A percentile compares a stretch with the other conserved stretches of the same genome.
These are phyloP conservation scores for Mycena metata DNA, from an alignment of 768 basidiomycete species.

Conservation along the genomic window DNA sequence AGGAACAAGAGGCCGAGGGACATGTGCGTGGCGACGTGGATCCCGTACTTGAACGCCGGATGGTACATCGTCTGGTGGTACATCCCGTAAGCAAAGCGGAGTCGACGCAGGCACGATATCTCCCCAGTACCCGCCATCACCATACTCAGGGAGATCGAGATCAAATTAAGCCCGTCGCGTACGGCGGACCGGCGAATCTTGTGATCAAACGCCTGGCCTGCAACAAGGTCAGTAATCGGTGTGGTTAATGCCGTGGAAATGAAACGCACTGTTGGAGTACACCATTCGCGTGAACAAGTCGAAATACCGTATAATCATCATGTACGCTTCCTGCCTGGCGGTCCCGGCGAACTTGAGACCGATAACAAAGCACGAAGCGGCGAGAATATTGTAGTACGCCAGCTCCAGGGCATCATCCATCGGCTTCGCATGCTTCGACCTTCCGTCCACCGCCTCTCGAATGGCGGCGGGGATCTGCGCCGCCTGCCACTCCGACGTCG, in stretches of 20 bases:
- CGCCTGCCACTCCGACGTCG: slow-evolving; percentile 80
- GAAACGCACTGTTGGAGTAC: slow-evolving; percentile 72
- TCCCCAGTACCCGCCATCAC: slow-evolving; percentile 99
- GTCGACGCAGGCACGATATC: slow-evolving; percentile 86
- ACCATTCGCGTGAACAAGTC: slow-evolving; percentile 83
- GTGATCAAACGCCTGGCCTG: slow-evolving; percentile 86
- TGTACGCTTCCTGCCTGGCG: slow-evolving; percentile 90
- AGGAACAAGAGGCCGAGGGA: slow-evolving; percentile 93
- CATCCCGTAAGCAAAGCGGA: slow-evolving; percentile 93
- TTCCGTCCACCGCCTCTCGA: slow-evolving; percentile 67
- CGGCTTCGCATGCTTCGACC: slow-evolving; percentile 58
- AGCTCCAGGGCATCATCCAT: slow-evolving; percentile 84
- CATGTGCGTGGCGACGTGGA: slow-evolving; percentile 91
- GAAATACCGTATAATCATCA: slow-evolving; percentile 83
- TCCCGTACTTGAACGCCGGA: slow-evolving; percentile 84
- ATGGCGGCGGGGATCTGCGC: slow-evolving; percentile 80
- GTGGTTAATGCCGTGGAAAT: slow-evolving; percentile 4
- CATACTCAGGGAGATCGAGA: slow-evolving; percentile 89
- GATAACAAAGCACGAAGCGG: slow-evolving; percentile 92
- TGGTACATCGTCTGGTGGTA: slow-evolving; percentile 73
- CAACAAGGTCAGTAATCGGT: slow-evolving; percentile 19
- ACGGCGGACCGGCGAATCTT: slow-evolving; percentile 90
- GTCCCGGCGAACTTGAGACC: slow-evolving; percentile 96
- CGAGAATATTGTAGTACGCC: slow-evolving; percentile 92
- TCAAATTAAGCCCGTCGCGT: slow-evolving; percentile 88